Base-by-base conservation (phyloP, 2,329 filamentous ascomycete species). In the Orbilia oligospora region DNA sequence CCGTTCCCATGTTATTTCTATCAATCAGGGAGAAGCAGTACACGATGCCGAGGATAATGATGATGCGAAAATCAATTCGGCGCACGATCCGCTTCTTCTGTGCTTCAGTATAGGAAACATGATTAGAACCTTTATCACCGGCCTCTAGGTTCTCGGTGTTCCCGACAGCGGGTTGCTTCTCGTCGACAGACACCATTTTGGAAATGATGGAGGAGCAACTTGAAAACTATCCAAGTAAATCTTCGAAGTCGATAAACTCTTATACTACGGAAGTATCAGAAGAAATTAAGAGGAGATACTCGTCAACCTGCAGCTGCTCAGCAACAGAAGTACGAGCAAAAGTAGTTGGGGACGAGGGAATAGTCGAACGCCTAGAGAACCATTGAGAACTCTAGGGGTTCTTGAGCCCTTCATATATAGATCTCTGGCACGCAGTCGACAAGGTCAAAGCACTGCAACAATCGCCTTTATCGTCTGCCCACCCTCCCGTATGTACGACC, bases 1-100 rank as follows among this genome's bases (percentile, higher is more conserved):
- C 92, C 22, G 89, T 86, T 18, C 89, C 89, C 83, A 94, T 85
- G 84, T 95, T 95, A 1, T 91, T 93, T 36, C 93, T 87, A 83
- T 96, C 93, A 89, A 95, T 92, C 73, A 95, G 85, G 80, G 89
- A 91, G 81, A 93, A 87, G 83, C 91, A 93, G 84, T 94, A 94
- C 85, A 93, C 88, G 80, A 87, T 83, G n/a, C 90, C 90, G 3
- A 90, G 88, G 0, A 88, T 90, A 1, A 87, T 83, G 51, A 92
- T 88, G 1, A 92, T 85, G 0, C 90, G 89, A 24, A 87, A 85
- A 84, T 97, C 93, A 81, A 96, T 87, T 14, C 89, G 89, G 72
- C 88, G 87, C 51, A 93, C 89, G 82, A 96, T 92, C 51, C 85
- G 87, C 83, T 86, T 89, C 84, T 92, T 89, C 84, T 95, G 90